A percentile compares a stretch with the other conserved stretches of the same genome.
Conservation (phyloP, 495 filamentous ascomycete genomes). For the Aspergillus coremiiformis region DNA sequence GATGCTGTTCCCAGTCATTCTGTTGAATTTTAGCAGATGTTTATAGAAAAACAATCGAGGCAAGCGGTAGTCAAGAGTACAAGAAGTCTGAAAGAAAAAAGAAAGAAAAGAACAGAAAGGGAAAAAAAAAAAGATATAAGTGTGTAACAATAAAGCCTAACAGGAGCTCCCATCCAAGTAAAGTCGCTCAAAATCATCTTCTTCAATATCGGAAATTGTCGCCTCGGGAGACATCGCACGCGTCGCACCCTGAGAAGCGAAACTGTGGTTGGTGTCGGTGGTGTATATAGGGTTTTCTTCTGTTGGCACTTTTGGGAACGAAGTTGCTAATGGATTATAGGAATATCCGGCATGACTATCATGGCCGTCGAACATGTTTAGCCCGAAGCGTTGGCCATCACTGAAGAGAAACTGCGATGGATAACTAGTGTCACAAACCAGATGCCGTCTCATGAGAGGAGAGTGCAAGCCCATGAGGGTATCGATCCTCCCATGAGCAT, state of each 20-base stretch:
- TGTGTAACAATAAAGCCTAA: constrained; percentile 7
- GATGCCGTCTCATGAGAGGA: constrained; percentile 23
- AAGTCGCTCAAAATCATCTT: constrained; percentile 24
- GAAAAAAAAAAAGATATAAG: background rate
- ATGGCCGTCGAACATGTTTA: constrained; percentile 23
- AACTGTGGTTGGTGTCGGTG: background rate
- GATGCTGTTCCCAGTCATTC: background rate
- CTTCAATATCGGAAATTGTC: constrained; percentile 29
- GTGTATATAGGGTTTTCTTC: constrained; percentile 18
- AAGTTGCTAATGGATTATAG: constrained; percentile 35
- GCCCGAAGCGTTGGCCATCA: constrained; percentile 24
- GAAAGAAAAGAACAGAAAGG: too few species aligned
- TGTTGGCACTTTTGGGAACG: constrained; percentile 11
- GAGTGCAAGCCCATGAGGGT: constrained; percentile 23
- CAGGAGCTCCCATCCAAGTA: constrained; percentile 26
- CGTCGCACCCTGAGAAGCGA: constrained; percentile 8
- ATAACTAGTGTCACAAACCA: constrained; percentile 19
- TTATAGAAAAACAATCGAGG: background rate
- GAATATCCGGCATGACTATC: constrained; percentile 23
- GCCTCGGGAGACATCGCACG: constrained; percentile 23
- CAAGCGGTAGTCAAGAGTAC: background rate
- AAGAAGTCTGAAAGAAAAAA: too few species aligned
- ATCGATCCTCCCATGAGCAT: constrained; percentile 27
- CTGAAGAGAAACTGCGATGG: constrained; percentile 28
- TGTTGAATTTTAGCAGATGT: background rate